Base-by-base conservation (phyloP, 768 basidiomycete species). In the Leccinum boreale region DNA sequence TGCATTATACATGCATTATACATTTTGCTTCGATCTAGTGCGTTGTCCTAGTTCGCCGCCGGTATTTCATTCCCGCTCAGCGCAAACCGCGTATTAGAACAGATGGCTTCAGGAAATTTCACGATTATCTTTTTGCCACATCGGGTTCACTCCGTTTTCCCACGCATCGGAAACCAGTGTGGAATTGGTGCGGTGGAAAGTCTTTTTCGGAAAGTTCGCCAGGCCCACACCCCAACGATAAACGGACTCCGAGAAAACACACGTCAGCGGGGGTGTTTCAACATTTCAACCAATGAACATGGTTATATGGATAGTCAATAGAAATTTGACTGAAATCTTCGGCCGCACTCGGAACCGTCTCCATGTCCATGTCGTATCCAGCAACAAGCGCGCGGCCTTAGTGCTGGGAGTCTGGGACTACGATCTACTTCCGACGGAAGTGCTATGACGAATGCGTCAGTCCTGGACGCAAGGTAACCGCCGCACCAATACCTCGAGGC, bases 21-120 rank as follows among this genome's bases (percentile, higher is more conserved):
- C n/a, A n/a, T n/a, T n/a, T n/a, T n/a, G n/a, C n/a, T n/a, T n/a
- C n/a, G 59, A 75, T 92, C 39, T 95, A 92, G 90, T 92, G 78
- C 72, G 91, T 80, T 61, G 1, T 56, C 67, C 67, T 71, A 65
- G 58, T 68, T 67, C 58, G 58, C 67, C 64, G 62, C 51, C 60
- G 59, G 65, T 73, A 60, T 64, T 72, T 68, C 72, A 71, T 73
- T 73, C 72, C 72, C 70, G 70, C 68, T 72, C 72, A 95, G 93
- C 74, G 92, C 92, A 50, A 86, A 87, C 67, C 83, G 92, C 51
- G 80, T 92, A 55, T 93, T 92, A 45, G 94, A 95, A 66, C 78
- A 84, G 44, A 74, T 86, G 59, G 75, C 78, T 7, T 91, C 91
- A 5, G 92, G 92, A 36, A 81, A 73, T 61, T 94, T 94, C n/a